These are phyloP conservation scores for Daldinia eschscholtzii DNA, from an alignment of 2,329 filamentous ascomycete genomes.

Conservation along the genomic window DNA sequence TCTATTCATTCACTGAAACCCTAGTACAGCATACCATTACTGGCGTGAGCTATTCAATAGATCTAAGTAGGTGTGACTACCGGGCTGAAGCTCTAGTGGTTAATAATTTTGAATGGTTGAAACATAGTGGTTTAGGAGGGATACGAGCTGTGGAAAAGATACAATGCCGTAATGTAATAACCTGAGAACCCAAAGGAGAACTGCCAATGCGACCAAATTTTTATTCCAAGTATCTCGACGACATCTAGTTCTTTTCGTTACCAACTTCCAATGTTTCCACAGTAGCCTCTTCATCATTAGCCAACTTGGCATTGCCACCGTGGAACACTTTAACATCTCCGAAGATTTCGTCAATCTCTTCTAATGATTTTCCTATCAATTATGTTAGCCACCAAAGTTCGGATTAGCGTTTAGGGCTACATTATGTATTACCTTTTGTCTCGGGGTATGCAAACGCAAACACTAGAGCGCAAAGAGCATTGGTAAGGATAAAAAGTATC, in stretches of 20 bases:
- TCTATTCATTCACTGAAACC: neutral
- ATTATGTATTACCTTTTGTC: constrained; percentile 51
- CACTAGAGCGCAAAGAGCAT: constrained; percentile 54
- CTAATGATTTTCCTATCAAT: constrained; percentile 55
- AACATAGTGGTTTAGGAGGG: neutral
- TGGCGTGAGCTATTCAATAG: neutral
- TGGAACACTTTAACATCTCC: constrained; percentile 52
- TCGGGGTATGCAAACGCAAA: constrained; percentile 56
- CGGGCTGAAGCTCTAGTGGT: neutral
- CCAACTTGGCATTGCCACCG: constrained; percentile 5
- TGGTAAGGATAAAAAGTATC: constrained; percentile 57
- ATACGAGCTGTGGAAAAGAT: neutral
- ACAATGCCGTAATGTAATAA: neutral
- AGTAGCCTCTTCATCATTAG: constrained; percentile 1
- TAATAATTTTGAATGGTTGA: too few relatives aligned
- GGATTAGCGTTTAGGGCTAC: neutral
- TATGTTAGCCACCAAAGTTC: constrained; percentile 20
- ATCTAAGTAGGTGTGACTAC: neutral
- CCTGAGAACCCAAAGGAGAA: neutral
- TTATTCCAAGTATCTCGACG: neutral
- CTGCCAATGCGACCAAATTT: neutral
- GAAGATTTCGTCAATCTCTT: constrained; percentile 58
- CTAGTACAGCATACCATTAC: neutral
- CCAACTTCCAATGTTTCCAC: neutral
- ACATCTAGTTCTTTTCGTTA: constrained; percentile 2